Evolutionary conservation across 768 basidiomycete species (phyloP).

Genomic region (Tremella yokohamensis): DNA sequence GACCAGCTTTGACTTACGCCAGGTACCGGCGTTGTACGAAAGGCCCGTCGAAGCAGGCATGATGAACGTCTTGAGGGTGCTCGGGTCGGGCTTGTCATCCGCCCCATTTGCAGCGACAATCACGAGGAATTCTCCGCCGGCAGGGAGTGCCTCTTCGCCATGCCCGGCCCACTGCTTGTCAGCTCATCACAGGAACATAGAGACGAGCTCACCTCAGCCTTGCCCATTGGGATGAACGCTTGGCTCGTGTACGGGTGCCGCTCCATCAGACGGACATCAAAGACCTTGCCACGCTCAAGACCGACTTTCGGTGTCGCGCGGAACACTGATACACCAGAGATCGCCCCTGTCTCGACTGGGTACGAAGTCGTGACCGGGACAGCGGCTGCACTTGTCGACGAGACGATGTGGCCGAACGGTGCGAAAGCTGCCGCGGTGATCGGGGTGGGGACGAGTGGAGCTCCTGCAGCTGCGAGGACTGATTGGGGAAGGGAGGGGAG

Average conservation of each 20-base stretch:
- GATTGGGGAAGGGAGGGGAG: slow-evolving; percentile 9
- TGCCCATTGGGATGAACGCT: slow-evolving; percentile 90
- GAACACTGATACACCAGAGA: slow-evolving; percentile 75
- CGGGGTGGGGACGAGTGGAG: slow-evolving; percentile 52
- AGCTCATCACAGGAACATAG: background rate
- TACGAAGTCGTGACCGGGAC: slow-evolving; percentile 65
- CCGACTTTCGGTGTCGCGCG: slow-evolving; percentile 65
- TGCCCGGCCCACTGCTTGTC: slow-evolving; percentile 50
- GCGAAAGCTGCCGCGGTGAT: slow-evolving; percentile 79
- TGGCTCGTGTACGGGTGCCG: slow-evolving; percentile 83
- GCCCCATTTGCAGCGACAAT: slow-evolving; percentile 77
- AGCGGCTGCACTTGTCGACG: slow-evolving; percentile 30
- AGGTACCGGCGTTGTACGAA: slow-evolving; percentile 74
- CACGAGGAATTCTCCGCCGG: slow-evolving; percentile 67
- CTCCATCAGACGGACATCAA: slow-evolving; percentile 72
- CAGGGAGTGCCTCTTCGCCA: slow-evolving; percentile 53
- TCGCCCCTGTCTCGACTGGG: slow-evolving; percentile 59
- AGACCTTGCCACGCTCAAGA: slow-evolving; percentile 55
- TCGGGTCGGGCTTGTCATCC: slow-evolving; percentile 73
- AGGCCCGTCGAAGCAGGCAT: slow-evolving; percentile 77
- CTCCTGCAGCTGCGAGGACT: background rate
- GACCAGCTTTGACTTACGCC: slow-evolving; percentile 68
- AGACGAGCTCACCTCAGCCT: slow-evolving; percentile 39
- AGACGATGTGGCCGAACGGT: slow-evolving; percentile 85
- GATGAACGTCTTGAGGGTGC: slow-evolving; percentile 73